A percentile compares a stretch with the other conserved stretches of the same genome.
These are phyloP conservation scores for Dothideomycetidae sp. DNA, from an alignment of 2,329 filamentous ascomycete genomes.

Conservation along the genomic window DNA sequence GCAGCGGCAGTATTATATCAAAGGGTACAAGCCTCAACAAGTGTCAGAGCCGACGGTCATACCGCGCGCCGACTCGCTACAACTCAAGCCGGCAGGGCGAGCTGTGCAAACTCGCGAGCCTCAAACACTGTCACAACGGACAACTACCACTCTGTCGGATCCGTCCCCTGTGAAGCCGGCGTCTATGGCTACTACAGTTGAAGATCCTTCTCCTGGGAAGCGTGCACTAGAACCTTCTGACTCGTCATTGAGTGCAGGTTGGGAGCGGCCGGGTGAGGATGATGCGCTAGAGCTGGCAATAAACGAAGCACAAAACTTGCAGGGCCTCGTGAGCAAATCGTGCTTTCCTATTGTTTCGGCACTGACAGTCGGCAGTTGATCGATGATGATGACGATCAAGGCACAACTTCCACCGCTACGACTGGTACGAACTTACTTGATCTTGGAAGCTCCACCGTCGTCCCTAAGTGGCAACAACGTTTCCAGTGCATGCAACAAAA, in stretches of 20 bases:
- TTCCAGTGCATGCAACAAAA: slow-evolving; percentile 48
- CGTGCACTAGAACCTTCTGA: slow-evolving; percentile 6
- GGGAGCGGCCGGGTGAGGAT: slow-evolving; percentile 2
- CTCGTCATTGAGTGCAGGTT: slow-evolving; percentile 10
- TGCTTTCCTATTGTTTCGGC: not conserved
- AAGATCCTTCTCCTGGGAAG: not conserved
- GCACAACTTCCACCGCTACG: not conserved
- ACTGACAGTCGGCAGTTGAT: slow-evolving; percentile 14
- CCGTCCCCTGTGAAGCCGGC: not conserved
- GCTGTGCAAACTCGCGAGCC: slow-evolving; percentile 25
- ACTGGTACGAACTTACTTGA: no score
- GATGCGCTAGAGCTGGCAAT: slow-evolving; percentile 13
- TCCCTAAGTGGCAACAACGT: slow-evolving; percentile 23
- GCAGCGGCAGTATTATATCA: slow-evolving; percentile 45
- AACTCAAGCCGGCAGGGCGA: slow-evolving; percentile 36
- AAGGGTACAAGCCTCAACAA: slow-evolving; percentile 28
- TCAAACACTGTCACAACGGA: slow-evolving; percentile 27
- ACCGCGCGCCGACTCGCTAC: slow-evolving; percentile 25
- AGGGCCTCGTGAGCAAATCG: slow-evolving; percentile 3
- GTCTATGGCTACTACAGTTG: not conserved
- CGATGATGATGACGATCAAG: slow-evolving; percentile 10
- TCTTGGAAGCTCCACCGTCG: not conserved
- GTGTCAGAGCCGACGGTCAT: not conserved
- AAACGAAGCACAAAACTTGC: slow-evolving; percentile 17
- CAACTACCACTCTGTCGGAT: slow-evolving; percentile 13